Evolutionary conservation across 1,139 yeast genomes (phyloP).

Genomic region (Zygotorulaspora mrakii): DNA sequence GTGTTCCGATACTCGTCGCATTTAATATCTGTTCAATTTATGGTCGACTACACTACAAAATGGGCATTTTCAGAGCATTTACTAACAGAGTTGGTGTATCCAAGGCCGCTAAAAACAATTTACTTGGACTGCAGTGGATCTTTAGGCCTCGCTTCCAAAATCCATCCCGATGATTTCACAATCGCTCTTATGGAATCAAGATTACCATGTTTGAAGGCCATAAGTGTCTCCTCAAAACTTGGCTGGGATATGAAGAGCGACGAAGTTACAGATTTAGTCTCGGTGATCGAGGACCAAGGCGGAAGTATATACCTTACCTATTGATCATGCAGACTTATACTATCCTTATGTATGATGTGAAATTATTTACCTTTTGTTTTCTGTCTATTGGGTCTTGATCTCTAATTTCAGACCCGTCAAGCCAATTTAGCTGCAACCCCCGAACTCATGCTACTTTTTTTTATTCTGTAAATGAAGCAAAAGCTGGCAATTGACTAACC

Average conservation of each 20-base stretch:
- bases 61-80: slow-evolving; percentile 56
- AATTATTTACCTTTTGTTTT: no score
- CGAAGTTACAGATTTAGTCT: slow-evolving; percentile 58
- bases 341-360: no score
- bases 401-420: no score
- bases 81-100: slow-evolving; percentile 36
- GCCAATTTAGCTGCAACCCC: no score
- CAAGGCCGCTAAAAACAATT: slow-evolving; percentile 58
- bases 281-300: slow-evolving; percentile 41
- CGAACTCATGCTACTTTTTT: no score
- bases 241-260: slow-evolving; percentile 86
- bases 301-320: slow-evolving; percentile 39
- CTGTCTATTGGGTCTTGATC: no score
- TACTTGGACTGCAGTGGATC: slow-evolving; percentile 83
- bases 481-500: no score
- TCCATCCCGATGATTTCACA: slow-evolving; percentile 85
- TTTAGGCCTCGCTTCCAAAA: slow-evolving; percentile 75
- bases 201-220: slow-evolving; percentile 59
- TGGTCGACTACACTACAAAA: slow-evolving; percentile 78
- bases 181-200: slow-evolving; percentile 77
- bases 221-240: slow-evolving; percentile 68
- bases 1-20: slow-evolving; percentile 75
- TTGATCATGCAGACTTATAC: no score
- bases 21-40: slow-evolving; percentile 55
- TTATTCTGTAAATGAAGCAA: no score